Base-by-base conservation (phyloP, 768 basidiomycete genomes). In the Royoungia palumana region DNA sequence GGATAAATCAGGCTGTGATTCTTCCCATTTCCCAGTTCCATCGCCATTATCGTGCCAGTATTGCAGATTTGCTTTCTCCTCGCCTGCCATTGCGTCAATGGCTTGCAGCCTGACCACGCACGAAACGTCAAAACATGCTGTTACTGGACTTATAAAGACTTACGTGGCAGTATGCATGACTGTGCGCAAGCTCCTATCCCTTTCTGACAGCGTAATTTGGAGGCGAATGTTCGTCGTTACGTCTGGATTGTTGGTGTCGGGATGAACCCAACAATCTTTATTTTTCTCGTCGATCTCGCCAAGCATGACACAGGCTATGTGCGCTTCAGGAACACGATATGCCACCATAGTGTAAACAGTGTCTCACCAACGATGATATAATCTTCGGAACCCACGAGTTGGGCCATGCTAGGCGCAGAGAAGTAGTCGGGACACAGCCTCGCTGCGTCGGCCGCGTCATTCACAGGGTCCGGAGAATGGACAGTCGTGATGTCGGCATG, bases 361-460 rank as follows among this genome's bases (percentile, higher is more conserved):
- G 4, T 30, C 51, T 52, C 30, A 53, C 51, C 51, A 2, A 50
- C 35, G 35, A 53, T 41, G 22, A 53, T 49, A 28, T 50, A 27
- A 6, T 46, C 21, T 21, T 41, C 32, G 12, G 52, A 58, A 8
- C 49, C 57, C 0, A 8, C 16, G 28, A 58, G 32, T 34, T 58
- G 57, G 13, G 49, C 48, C 25, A 38, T n/a, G 13, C 25, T 59
- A 12, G 57, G 47, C 19, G 57, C 52, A 24, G 52, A 45, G 17
- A 46, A 54, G 38, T 40, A 58, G 39, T 58, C 52, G 0, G 57
- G 57, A 35, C 48, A 59, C 14, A 57, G 35, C 11, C 57, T 46
- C 12, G 51, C 47, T 35, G 46, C 53, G 24, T 58, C 57, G 7
- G 32, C 32, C 35, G 57, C n/a, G 30, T 41, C 21, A 6, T 36